These are phyloP conservation scores for Arthrobotrys megalospora DNA, from an alignment of 2,329 filamentous ascomycete genomes.

Conservation along the genomic window DNA sequence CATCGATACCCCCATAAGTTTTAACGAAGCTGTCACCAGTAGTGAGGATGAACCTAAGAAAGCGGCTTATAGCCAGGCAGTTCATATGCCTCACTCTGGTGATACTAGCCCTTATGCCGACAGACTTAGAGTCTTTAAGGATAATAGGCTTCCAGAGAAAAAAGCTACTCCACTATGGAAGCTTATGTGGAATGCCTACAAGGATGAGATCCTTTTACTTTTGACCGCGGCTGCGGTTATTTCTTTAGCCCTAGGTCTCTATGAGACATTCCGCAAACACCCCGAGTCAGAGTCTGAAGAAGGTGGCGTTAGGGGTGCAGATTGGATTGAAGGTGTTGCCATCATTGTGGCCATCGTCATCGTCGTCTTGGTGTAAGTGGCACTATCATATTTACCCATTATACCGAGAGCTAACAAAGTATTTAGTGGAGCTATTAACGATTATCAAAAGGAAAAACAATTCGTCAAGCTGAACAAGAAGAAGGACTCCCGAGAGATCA, in stretches of 20 bases:
- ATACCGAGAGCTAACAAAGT: slow-evolving; percentile 6
- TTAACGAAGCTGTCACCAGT: slow-evolving; percentile 70
- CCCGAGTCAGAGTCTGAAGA: slow-evolving; percentile 67
- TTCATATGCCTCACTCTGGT: slow-evolving; percentile 41
- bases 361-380: slow-evolving; percentile 76
- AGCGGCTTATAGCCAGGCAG: slow-evolving; percentile 38
- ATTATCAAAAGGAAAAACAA: slow-evolving; percentile 85
- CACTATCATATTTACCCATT: neutral
- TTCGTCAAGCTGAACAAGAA: slow-evolving; percentile 84
- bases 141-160: slow-evolving; percentile 76
- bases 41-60: slow-evolving; percentile 64
- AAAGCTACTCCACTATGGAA: slow-evolving; percentile 75
- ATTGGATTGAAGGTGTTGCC: slow-evolving; percentile 86
- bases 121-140: slow-evolving; percentile 74
- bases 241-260: slow-evolving; percentile 79
- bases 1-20: slow-evolving; percentile 69
- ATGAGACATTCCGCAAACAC: slow-evolving; percentile 72
- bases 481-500: slow-evolving; percentile 82
- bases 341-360: slow-evolving; percentile 85
- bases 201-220: slow-evolving; percentile 81
- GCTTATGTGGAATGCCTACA: slow-evolving; percentile 79
- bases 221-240: slow-evolving; percentile 78
- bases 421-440: slow-evolving; percentile 77
- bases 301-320: slow-evolving; percentile 69
- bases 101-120: slow-evolving; percentile 68